phyloP scores from a whole-genome alignment of 441 rosid genomes.

The California macrophylla region DNA sequence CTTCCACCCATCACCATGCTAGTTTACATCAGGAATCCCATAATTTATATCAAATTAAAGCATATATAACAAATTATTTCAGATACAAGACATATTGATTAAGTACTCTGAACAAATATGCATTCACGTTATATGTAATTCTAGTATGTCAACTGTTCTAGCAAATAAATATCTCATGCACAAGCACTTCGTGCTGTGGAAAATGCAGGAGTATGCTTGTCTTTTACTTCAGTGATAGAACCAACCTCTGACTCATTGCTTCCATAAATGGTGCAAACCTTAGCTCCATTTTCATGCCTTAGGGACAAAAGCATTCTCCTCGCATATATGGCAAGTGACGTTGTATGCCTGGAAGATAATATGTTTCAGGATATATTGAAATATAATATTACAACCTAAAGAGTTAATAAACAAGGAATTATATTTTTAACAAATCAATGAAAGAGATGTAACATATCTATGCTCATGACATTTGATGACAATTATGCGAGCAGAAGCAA shows the following conservation, averaged over 20 bases:
- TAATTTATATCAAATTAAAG: background rate
- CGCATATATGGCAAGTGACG: conserved; percentile 52
- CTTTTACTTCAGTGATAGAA: conserved; percentile 6
- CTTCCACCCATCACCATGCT: background rate
- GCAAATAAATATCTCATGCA: background rate
- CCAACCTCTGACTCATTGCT: conserved; percentile 41
- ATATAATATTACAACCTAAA: background rate
- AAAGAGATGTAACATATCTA: background rate
- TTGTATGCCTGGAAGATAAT: conserved; percentile 49
- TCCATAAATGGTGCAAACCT: conserved; percentile 60
- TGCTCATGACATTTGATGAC: background rate
- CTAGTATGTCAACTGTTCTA: background rate
- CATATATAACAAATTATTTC: background rate
- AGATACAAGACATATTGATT: background rate
- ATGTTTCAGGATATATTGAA: background rate
- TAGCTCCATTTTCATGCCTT: conserved; percentile 56
- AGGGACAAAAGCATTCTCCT: conserved; percentile 55
- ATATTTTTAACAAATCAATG: background rate
- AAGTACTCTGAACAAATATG: background rate
- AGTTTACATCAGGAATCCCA: background rate
- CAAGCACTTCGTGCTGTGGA: background rate
- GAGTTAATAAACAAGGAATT: background rate
- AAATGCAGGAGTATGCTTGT: background rate
- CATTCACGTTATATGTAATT: background rate
- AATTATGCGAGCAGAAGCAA: background rate